A percentile compares a stretch with the other conserved stretches of the same genome.
These are phyloP conservation scores for Cladosporium oxysporum DNA, from an alignment of 2,329 filamentous ascomycete genomes.

Conservation along the genomic window DNA sequence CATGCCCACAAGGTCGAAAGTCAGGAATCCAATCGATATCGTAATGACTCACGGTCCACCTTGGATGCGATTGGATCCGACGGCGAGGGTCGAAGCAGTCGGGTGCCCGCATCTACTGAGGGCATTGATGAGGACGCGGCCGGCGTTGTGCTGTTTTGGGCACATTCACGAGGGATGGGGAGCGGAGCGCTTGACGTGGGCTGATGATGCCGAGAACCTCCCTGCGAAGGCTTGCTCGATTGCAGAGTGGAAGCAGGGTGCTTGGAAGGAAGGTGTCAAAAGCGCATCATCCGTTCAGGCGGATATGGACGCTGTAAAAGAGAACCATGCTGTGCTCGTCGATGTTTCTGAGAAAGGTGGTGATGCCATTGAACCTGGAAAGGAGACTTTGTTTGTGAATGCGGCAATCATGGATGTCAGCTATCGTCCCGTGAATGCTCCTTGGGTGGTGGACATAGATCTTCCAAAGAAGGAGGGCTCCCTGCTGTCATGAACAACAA, in stretches of 20 bases:
- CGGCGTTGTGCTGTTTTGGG: constrained; percentile 62
- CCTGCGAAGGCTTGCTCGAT: constrained; percentile 10
- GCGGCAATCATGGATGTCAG: constrained; percentile 56
- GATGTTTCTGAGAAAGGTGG: constrained; percentile 26
- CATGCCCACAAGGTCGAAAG: constrained; percentile 40
- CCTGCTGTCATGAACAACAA: not conserved
- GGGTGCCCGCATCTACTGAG: constrained; percentile 58
- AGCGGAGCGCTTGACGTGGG: constrained; percentile 45
- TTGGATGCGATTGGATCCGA: constrained; percentile 51
- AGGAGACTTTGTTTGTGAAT: constrained; percentile 60
- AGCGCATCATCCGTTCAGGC: constrained; percentile 22
- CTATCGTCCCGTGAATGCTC: constrained; percentile 54
- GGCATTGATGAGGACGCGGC: constrained; percentile 53
- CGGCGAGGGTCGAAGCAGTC: constrained; percentile 40
- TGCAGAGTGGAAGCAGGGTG: constrained; percentile 22
- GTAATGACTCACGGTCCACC: constrained; percentile 65
- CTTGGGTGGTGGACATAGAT: constrained; percentile 60
- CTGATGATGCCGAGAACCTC: constrained; percentile 30
- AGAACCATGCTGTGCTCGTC: constrained; percentile 38
- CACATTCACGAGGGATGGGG: constrained; percentile 63
- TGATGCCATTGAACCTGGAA: constrained; percentile 43
- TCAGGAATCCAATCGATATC: constrained; percentile 50
- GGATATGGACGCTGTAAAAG: constrained; percentile 28
- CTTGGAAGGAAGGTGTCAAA: constrained; percentile 9
- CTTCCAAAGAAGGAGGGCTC: constrained; percentile 25